Conservation (phyloP, 75 land plant species). For the Adiantum capillusveneris region DNA sequence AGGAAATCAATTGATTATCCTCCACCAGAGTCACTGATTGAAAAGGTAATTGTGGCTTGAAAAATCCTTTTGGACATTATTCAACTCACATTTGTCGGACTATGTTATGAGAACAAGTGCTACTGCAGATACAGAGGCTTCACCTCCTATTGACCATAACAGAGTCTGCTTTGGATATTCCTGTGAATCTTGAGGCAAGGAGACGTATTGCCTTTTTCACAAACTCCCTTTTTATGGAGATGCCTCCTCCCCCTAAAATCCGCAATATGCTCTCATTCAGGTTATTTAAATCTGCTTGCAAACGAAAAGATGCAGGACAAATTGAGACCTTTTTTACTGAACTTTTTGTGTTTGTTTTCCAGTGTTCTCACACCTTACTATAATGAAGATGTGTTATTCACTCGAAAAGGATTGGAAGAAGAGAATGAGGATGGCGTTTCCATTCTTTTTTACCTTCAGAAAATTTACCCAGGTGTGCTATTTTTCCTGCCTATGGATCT, state of each 20-base stretch:
- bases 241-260: slow-evolving; percentile 87
- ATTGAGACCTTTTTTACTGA: too few relatives aligned
- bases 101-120: background rate
- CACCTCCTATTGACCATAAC: slow-evolving; percentile 76
- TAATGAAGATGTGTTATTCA: slow-evolving; percentile 77
- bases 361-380: slow-evolving; percentile 97
- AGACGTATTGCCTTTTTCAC: slow-evolving; percentile 92
- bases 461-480: slow-evolving; percentile 80
- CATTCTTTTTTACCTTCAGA: slow-evolving; percentile 89
- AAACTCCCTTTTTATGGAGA: slow-evolving; percentile 90
- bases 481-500: too few relatives aligned
- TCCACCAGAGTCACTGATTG: background rate
- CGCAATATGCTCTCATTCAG: slow-evolving; percentile 92
- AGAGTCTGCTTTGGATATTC: slow-evolving; percentile 91
- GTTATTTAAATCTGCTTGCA: background rate
- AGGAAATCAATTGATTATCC: background rate
- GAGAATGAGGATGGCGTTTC: slow-evolving; percentile 97
- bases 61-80: background rate
- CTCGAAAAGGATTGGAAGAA: slow-evolving; percentile 40
- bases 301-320: too few relatives aligned
- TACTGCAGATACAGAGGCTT: slow-evolving; percentile 68
- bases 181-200: slow-evolving; percentile 84
- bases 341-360: slow-evolving; percentile 9
- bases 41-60: too few relatives aligned
- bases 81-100: background rate